These are phyloP conservation scores for Cordyceps militaris DNA, from an alignment of 2,329 filamentous ascomycete species.

Conservation along the genomic window DNA sequence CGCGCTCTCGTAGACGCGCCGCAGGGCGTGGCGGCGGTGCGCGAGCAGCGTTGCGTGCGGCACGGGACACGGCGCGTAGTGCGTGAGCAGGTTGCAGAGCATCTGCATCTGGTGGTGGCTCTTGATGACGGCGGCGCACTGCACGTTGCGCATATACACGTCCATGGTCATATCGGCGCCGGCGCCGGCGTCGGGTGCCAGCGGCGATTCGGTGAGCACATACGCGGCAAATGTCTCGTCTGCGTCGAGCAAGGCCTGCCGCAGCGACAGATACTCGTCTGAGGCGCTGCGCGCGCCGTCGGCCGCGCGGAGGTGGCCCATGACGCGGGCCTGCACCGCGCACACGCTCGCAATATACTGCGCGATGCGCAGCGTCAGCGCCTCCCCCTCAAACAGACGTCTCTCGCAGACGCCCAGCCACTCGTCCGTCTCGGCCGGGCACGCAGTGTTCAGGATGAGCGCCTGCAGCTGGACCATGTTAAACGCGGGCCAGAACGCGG, in stretches of 20 bases:
- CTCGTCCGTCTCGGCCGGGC: conserved; percentile 29
- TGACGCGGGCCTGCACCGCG: conserved; percentile 22
- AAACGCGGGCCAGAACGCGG: conserved; percentile 32
- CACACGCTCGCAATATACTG: conserved; percentile 24
- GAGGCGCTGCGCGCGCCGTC: conserved; percentile 25
- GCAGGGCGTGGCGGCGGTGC: conserved; percentile 23
- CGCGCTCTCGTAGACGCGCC: conserved; percentile 25
- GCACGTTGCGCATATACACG: conserved; percentile 28
- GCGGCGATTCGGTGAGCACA: conserved; percentile 14
- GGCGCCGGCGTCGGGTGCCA: conserved; percentile 10
- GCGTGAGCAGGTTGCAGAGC: conserved; percentile 29
- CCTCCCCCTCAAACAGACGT: conserved; percentile 21
- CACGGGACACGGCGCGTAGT: conserved; percentile 21
- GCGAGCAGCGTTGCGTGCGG: conserved; percentile 20
- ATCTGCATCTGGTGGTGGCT: conserved; percentile 27
- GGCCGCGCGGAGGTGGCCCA: conserved; percentile 20
- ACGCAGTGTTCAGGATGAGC: conserved; percentile 25
- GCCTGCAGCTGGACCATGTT: conserved; percentile 34
- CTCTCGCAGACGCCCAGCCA: conserved; percentile 29
- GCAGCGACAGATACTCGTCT: conserved; percentile 22
- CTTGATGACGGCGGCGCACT: conserved; percentile 28
- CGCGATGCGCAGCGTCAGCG: conserved; percentile 22
- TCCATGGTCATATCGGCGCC: conserved; percentile 18
- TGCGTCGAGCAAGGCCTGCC: conserved; percentile 15
- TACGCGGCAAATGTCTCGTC: conserved; percentile 8